These are phyloP conservation scores for Knoxia roxburghii DNA, from an alignment of 257 asterid species.

Conservation along the genomic window DNA sequence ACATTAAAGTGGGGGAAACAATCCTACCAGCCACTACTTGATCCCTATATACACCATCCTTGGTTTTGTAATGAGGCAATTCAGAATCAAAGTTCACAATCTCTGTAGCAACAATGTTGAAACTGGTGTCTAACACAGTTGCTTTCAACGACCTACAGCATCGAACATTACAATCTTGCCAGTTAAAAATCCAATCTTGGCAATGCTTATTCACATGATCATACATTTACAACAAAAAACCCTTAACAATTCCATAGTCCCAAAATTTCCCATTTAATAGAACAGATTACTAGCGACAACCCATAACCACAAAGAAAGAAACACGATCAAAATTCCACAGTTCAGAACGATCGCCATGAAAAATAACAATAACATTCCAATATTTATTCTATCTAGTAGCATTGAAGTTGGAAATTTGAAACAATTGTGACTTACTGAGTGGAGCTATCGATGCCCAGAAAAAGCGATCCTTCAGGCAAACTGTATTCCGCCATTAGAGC, in stretches of 20 bases:
- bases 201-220: conserved; percentile 41
- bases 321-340: neutral
- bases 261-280: too few species aligned
- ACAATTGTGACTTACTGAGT: conserved; percentile 60
- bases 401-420: neutral
- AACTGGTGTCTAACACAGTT: conserved; percentile 65
- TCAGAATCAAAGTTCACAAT: conserved; percentile 75
- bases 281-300: neutral
- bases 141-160: conserved; percentile 81
- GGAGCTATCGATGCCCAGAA: conserved; percentile 88
- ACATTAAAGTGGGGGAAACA: conserved; percentile 88
- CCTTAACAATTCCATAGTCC: too few species aligned
- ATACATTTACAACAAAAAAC: neutral
- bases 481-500: conserved; percentile 53
- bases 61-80: conserved; percentile 75
- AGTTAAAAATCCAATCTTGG: conserved; percentile 45
- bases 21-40: conserved; percentile 56
- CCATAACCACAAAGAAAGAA: neutral
- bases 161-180: conserved; percentile 1
- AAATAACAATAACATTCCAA: neutral
- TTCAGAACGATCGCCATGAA: neutral
- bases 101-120: conserved; percentile 63
- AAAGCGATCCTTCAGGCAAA: conserved; percentile 59
- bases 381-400: neutral
- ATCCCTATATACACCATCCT: conserved; percentile 86